Base-by-base conservation (phyloP, 768 basidiomycete genomes). In the Hygrocybe coccinea region DNA sequence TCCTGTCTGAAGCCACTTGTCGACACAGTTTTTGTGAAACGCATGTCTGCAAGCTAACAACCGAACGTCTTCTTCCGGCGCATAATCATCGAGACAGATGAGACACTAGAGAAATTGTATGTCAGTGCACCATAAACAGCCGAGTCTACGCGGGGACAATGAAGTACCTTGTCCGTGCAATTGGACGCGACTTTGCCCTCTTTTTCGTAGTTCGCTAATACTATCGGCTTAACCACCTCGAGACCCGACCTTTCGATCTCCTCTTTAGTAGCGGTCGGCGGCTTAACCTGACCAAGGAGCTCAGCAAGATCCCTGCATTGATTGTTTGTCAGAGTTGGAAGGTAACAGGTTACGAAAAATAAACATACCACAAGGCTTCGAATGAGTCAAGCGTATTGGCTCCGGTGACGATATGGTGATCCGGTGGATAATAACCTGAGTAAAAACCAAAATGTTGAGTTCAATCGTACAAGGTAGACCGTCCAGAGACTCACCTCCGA, bases 1-100 rank as follows among this genome's bases (percentile, higher is more conserved):
- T 2, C 93, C 92, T 5, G 80, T 83, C 67, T 85, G 80, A 34
- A 95, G 74, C 91, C 94, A 95, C 57, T 78, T 84, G 65, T 97
- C 94, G 5, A 97, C 91, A 61, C 94, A 97, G 19, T 68, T 72
- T 64, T 84, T 84, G 65, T 97, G 94, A 79, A 94, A 97, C n/a
- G 82, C 85, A 71, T 97, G 94, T 59, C 82, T 80, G 70, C 95
- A 97, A 5, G 72, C 72, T 74, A 97, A 78, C 34, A 97, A 71
- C 22, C 95, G 84, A 47, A 95, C 71, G 24, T 92, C 85, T 44
- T 92, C 89, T 43, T 89, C 85, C 1, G 74, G 66, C 33, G 79
- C 78, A 69, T 97, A 97, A 53, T 95, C 91, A 54, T 91, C 88
- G 49, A 95, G 74, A 66, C 94, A 97, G 36, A 97, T 87, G 57